Percentiles rank a stretch among this genome's conserved stretches.
phyloP scores from a whole-genome alignment of 2,329 filamentous ascomycete species.

The Fusarium poae region DNA sequence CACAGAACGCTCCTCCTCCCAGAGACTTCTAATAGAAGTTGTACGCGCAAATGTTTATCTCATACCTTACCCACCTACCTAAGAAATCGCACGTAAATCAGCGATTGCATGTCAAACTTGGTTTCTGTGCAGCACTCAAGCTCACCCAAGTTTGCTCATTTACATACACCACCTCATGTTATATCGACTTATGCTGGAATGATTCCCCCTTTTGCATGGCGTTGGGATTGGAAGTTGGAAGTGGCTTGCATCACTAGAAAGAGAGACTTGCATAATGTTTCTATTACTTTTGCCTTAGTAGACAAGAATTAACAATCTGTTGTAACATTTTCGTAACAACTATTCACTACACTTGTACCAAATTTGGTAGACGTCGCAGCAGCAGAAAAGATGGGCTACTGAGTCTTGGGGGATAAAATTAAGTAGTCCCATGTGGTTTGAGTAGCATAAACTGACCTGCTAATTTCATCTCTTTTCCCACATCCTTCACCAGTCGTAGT shows the following conservation, averaged over 20 bases:
- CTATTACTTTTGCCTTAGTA: background rate
- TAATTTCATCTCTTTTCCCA: too few relatives aligned
- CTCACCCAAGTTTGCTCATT: background rate
- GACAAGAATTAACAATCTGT: background rate
- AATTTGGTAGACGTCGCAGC: background rate
- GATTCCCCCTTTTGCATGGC: slow-evolving; percentile 41
- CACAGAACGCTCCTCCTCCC: slow-evolving; percentile 22
- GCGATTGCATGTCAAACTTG: background rate
- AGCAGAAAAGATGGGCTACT: too few relatives aligned
- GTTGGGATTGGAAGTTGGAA: slow-evolving; percentile 23
- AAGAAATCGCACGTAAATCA: background rate
- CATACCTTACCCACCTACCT: background rate
- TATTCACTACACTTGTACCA: background rate
- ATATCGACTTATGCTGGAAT: slow-evolving; percentile 32
- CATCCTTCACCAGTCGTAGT: background rate
- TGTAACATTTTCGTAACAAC: background rate
- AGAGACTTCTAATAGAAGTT: slow-evolving; percentile 24
- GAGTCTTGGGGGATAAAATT: too few relatives aligned
- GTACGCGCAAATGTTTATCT: background rate
- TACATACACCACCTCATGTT: slow-evolving; percentile 7
- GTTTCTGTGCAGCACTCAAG: background rate
- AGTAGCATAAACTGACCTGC: too few relatives aligned
- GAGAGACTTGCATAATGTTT: background rate
- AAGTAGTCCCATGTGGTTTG: too few relatives aligned
- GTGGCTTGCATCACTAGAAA: background rate